Evolutionary conservation across 805 yeast genomes (phyloP), one percentile per base, ranked within the genome.

Genomic region (Schwanniomyces vanrijiae): DNA sequence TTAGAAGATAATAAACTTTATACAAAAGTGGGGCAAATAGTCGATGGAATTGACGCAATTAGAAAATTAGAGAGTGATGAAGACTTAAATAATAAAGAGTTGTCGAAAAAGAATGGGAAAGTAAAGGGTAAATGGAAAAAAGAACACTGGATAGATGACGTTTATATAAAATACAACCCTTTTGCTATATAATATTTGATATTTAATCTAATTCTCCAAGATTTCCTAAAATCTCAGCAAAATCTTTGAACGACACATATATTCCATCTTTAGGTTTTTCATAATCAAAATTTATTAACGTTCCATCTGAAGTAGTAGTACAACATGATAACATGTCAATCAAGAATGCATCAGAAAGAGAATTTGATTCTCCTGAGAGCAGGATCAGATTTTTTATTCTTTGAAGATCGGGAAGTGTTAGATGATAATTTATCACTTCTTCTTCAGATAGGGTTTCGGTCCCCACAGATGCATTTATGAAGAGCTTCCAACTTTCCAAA

Each of bases 271-370:
- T 58, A 9, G 56, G 47, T 39, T 54, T 57, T 6, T 56, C 53
- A 20, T 63, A 58, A 43, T 63, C 64, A 47, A 62, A 73, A 49
- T 64, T 69, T 19, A 61, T 49, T 4, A 64, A 29, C 5, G 57
- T 54, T 1, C 73, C 76, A 8, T 56, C 52, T 1, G 60, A 47
- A 34, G 60, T 65, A 9, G 62, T 56, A 5, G 61, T 41, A 34
- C 69, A 58, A 29, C 75, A 66, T 34, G 75, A 64, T 9, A 73
- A 54, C 78, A 73, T 73, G 45, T 73, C 77, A 5, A 73, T 73
- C 29, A 73, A 56, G 5, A 70, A 53, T 6, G 63, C 43, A 43
- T 71, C 76, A 13, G 61, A 52, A 18, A 71, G 52, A 2, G 51
- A 26, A 16, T 51, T 52, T 1, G 53, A 44, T 7, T 48, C 46